These are phyloP conservation scores for Phenoliferia sp. DNA, from an alignment of 1,284 basidiomycete genomes.

Conservation along the genomic window DNA sequence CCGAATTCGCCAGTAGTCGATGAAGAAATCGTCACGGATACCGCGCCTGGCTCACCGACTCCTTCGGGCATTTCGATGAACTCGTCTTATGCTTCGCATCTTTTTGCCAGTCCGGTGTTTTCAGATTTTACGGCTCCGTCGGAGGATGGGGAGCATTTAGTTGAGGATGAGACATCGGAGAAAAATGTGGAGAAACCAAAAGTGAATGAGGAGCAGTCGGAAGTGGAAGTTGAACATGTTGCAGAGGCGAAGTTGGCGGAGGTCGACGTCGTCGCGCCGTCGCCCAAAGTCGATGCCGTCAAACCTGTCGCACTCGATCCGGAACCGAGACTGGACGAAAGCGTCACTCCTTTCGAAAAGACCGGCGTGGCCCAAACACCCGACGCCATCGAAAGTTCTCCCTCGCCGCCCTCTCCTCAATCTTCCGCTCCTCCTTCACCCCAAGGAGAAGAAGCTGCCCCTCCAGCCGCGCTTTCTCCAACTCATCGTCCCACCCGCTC, in stretches of 20 bases:
- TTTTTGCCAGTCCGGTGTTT: too few species aligned
- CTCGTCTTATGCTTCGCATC: not conserved
- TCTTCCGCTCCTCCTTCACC: not conserved
- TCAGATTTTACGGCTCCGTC: not conserved
- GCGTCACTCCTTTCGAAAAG: not conserved
- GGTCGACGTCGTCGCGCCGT: not conserved
- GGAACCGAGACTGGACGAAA: too few species aligned
- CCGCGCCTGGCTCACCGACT: not conserved
- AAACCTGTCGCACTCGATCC: too few species aligned
- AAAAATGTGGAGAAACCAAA: too few species aligned
- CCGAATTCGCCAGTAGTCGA: not conserved
- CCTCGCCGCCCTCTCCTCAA: not conserved
- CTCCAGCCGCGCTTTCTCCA: too few species aligned
- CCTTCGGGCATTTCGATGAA: not conserved
- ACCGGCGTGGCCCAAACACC: too few species aligned
- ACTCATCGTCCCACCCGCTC: too few species aligned
- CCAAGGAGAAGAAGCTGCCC: too few species aligned
- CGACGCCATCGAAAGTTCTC: too few species aligned
- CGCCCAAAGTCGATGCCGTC: not conserved
- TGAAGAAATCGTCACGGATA: not conserved
- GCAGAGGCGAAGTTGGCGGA: not conserved
- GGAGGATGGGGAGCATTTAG: not conserved
- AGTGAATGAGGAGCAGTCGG: too few species aligned
- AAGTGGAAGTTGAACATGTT: not conserved
- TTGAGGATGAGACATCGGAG: not conserved